Conservation (phyloP, 2,329 filamentous ascomycete genomes). For the Dendryphion nanum region DNA sequence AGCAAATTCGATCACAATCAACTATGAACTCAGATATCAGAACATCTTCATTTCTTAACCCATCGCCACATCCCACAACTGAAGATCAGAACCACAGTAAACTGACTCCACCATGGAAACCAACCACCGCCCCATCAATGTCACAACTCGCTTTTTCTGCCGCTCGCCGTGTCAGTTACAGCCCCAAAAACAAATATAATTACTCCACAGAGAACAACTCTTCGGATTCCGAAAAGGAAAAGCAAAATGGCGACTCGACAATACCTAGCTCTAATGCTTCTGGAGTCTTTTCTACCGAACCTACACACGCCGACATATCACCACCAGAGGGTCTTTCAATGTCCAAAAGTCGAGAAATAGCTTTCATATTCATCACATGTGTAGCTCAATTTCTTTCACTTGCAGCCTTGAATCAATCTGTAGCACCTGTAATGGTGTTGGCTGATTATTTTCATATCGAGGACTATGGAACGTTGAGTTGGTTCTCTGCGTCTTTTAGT, state of each 20-base stretch:
- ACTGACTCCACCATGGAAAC: too few species aligned
- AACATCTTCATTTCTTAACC: too few species aligned
- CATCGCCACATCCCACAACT: too few species aligned
- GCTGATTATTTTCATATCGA: conserved; percentile 40
- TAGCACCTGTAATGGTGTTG: conserved; percentile 42
- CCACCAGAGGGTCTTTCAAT: conserved; percentile 1
- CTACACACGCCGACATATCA: too few species aligned
- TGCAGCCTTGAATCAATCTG: conserved; percentile 34
- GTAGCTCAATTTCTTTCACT: conserved; percentile 45
- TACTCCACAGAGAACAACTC: background rate
- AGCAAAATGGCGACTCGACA: background rate
- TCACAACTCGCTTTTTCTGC: too few species aligned
- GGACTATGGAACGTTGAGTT: conserved; percentile 42
- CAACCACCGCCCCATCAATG: too few species aligned
- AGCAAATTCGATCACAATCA: too few species aligned
- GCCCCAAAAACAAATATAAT: background rate
- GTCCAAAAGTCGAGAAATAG: conserved; percentile 10
- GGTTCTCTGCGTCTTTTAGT: conserved; percentile 49
- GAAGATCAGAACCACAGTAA: too few species aligned
- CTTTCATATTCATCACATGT: conserved; percentile 23
- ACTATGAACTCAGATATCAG: too few species aligned
- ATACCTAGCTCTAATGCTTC: conserved; percentile 2
- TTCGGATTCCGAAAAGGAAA: background rate
- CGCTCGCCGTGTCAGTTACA: background rate
- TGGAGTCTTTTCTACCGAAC: conserved; percentile 1